These are phyloP conservation scores for Mycothermus thermophilus DNA, from an alignment of 495 filamentous ascomycete species.

Conservation along the genomic window DNA sequence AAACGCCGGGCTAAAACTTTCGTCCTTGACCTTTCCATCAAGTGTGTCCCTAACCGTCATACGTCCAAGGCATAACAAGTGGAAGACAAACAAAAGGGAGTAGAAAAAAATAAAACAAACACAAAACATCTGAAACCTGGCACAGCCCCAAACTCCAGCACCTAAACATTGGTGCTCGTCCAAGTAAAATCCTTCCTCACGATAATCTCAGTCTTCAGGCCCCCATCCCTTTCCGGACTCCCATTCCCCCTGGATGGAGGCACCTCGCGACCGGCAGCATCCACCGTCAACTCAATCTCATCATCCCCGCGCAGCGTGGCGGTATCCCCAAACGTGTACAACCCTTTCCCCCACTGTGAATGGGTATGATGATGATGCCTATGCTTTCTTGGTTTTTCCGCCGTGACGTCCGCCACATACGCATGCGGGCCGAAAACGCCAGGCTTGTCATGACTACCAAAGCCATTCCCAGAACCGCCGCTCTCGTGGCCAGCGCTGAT, in stretches of 20 bases:
- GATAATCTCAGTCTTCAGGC: constrained; percentile 4
- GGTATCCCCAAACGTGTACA: not conserved
- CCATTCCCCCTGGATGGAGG: not conserved
- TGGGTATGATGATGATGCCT: too few relatives aligned
- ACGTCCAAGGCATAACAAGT: too few relatives aligned
- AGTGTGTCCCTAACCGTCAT: too few relatives aligned
- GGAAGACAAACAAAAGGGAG: too few relatives aligned
- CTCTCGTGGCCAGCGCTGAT: not conserved
- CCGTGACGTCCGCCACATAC: too few relatives aligned
- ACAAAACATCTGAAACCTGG: not conserved
- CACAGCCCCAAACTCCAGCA: too few relatives aligned
- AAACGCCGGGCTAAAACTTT: too few relatives aligned
- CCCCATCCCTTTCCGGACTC: not conserved
- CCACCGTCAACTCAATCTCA: constrained; percentile 11
- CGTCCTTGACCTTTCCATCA: too few relatives aligned
- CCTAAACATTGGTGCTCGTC: constrained; percentile 6
- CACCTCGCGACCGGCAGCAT: not conserved
- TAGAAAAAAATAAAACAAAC: not conserved
- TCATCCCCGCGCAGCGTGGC: constrained; percentile 8
- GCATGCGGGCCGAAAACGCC: too few relatives aligned
- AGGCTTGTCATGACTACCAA: too few relatives aligned
- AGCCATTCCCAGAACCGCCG: not conserved
- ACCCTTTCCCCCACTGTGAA: too few relatives aligned
- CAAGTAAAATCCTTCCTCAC: constrained; percentile 11
- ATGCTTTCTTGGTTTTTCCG: too few relatives aligned